Base-by-base conservation (phyloP, 2,329 filamentous ascomycete genomes). In the Corinectria fuckeliana region DNA sequence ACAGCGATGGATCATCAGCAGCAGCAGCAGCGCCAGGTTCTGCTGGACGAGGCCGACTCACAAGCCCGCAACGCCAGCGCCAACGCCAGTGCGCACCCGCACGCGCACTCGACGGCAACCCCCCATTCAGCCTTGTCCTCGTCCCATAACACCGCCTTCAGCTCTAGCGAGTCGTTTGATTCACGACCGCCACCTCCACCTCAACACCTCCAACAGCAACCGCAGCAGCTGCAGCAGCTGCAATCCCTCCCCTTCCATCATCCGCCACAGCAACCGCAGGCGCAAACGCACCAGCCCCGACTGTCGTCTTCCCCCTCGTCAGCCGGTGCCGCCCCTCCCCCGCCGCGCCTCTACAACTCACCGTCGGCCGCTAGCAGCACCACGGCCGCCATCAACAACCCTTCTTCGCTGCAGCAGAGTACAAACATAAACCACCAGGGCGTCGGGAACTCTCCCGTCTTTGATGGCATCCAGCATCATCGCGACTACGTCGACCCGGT, bases 81-180 rank as follows among this genome's bases (percentile, higher is more conserved):
- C 52, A 59, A 48, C 64, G 50, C 60, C 65, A 69, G 56, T 34
- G 52, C 36, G 36, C 52, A 61, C 58, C 62, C 64, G 59, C 63
- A 62, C 56, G 60, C 68, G 49, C 64, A 45, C 63, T 59, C 58
- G 38, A 63, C 44, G 34, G 61, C 67, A 64, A 74, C 69, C 66
- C 75, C 77, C 74, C 75, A 75, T 71, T 80, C 80, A 78, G 79
- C 78, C 78, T 80, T 79, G 75, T 76, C 80, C 58, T 68, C 66
- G 58, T 67, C 67, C 59, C 64, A 70, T 61, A 69, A 70, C 69
- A 74, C 77, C 56, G 76, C 76, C 64, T 77, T 78, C 70, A 80
- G 77, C 75, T 80, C 80, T 57, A 80, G 74, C 72, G 79, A 82
- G 69, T 80, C 80, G 65, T 82, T 82, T 75, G 76, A 70, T 70